These are phyloP conservation scores for Solanum sejunctum DNA, from an alignment of 257 asterid species.

Conservation along the genomic window DNA sequence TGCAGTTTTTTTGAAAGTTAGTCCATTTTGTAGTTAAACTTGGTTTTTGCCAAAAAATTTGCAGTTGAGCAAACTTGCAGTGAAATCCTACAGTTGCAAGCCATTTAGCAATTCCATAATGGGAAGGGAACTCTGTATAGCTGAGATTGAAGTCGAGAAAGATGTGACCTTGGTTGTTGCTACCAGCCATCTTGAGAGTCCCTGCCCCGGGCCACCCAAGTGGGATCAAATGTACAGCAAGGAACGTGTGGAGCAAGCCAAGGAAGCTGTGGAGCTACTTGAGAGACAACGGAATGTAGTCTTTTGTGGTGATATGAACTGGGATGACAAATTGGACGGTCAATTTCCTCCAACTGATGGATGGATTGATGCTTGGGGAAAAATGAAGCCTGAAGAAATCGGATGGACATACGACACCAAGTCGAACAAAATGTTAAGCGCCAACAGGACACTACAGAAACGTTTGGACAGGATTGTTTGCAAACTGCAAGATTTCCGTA, in stretches of 20 bases:
- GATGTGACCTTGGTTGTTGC: constrained; percentile 47
- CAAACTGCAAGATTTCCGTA: constrained; percentile 51
- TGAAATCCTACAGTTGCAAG: constrained; percentile 46
- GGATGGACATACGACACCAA: constrained; percentile 96
- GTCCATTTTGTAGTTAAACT: neutral
- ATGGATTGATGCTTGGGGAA: constrained; percentile 87
- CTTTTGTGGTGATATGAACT: constrained; percentile 94
- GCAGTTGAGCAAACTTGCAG: constrained; percentile 72
- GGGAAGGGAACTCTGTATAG: constrained; percentile 74
- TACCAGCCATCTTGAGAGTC: constrained; percentile 93
- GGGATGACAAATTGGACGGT: constrained; percentile 87
- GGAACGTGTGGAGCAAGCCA: constrained; percentile 81
- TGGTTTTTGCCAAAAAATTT: neutral
- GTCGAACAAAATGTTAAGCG: constrained; percentile 78
- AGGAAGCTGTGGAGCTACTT: constrained; percentile 53
- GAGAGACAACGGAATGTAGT: constrained; percentile 47
- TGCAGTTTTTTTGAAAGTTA: neutral
- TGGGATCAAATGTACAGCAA: constrained; percentile 96
- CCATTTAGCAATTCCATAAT: constrained; percentile 66
- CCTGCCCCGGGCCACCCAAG: constrained; percentile 79
- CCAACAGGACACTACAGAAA: constrained; percentile 51
- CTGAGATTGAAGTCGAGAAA: constrained; percentile 44
- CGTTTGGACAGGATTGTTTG: constrained; percentile 74
- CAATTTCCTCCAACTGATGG: constrained; percentile 57
- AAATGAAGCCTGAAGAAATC: constrained; percentile 52